A percentile compares a stretch with the other conserved stretches of the same genome.
Conservation (phyloP, 225 moss, liverwort and hornwort species). For the Marchantia polymorpha region DNA sequence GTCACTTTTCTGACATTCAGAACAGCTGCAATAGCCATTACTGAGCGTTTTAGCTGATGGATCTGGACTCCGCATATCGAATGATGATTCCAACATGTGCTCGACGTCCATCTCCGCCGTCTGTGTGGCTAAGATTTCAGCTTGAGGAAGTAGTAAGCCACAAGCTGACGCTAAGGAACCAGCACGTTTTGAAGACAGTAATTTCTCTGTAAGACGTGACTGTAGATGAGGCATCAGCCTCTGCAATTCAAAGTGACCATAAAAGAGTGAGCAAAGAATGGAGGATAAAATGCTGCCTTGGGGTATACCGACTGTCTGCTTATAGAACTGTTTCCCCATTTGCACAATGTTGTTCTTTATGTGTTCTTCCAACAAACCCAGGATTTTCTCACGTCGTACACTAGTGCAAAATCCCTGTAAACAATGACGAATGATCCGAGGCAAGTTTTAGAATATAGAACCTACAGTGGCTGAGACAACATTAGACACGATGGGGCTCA, state of each 20-base stretch:
- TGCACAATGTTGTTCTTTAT: conserved; percentile 88
- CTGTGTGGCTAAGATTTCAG: background rate
- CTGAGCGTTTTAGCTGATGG: background rate
- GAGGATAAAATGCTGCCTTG: conserved; percentile 96
- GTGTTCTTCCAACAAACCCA: conserved; percentile 73
- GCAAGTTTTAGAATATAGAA: too few species aligned
- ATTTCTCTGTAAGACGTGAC: conserved; percentile 30
- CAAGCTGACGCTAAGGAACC: background rate
- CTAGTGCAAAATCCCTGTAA: conserved; percentile 52
- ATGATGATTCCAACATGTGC: conserved; percentile 26
- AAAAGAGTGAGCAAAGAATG: conserved; percentile 87
- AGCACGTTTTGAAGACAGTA: background rate
- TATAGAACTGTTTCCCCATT: conserved; percentile 85
- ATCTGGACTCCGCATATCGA: conserved; percentile 16
- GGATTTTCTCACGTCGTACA: conserved; percentile 56
- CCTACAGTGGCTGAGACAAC: conserved; percentile 10
- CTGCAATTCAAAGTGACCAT: conserved; percentile 82
- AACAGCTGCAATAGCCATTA: background rate
- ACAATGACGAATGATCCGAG: background rate
- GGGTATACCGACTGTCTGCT: conserved; percentile 82
- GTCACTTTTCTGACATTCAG: background rate
- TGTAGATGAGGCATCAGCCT: conserved; percentile 62
- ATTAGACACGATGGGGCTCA: background rate
- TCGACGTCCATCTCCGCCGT: conserved; percentile 27
- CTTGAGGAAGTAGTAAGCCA: background rate